Evolutionary conservation across 192 early-diverging fungal species (phyloP).

Genomic region (Chytriomyces sp.): DNA sequence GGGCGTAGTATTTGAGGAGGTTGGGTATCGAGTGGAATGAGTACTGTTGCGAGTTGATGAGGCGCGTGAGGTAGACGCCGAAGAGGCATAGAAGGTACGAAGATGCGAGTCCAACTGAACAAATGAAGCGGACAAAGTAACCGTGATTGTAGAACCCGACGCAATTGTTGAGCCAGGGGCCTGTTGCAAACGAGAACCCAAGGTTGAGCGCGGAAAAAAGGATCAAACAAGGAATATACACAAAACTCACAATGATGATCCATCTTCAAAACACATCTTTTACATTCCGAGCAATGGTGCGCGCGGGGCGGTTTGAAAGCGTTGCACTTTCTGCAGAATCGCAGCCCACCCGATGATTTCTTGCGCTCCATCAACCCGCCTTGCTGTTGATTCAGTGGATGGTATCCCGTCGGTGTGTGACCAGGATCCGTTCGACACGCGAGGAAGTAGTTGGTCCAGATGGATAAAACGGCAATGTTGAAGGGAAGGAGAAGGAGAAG

Average conservation of each 20-base stretch:
- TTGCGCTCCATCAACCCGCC: neutral
- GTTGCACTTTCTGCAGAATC: constrained; percentile 56
- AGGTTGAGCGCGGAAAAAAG: neutral
- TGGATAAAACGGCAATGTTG: constrained; percentile 75
- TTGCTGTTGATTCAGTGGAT: constrained; percentile 17
- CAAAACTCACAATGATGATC: constrained; percentile 60
- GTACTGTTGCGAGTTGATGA: constrained; percentile 47
- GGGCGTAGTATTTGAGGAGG: constrained; percentile 47
- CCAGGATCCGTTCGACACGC: constrained; percentile 81
- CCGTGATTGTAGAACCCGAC: constrained; percentile 62
- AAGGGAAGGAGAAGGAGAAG: constrained; percentile 67
- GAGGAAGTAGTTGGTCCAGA: constrained; percentile 89
- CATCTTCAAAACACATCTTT: constrained; percentile 60
- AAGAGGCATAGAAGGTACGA: constrained; percentile 62
- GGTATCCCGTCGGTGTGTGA: constrained; percentile 61
- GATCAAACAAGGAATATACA: neutral
- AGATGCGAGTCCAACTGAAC: constrained; percentile 65
- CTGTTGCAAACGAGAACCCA: constrained; percentile 22
- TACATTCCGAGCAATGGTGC: constrained; percentile 59
- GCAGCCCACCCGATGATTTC: constrained; percentile 26
- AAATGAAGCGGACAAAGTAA: constrained; percentile 82
- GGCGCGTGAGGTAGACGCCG: constrained; percentile 55
- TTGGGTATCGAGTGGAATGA: constrained; percentile 26
- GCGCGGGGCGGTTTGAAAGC: constrained; percentile 55
- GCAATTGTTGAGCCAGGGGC: constrained; percentile 90